Conservation (phyloP, 805 yeast genomes). For the Ogataea paradorogensis region DNA sequence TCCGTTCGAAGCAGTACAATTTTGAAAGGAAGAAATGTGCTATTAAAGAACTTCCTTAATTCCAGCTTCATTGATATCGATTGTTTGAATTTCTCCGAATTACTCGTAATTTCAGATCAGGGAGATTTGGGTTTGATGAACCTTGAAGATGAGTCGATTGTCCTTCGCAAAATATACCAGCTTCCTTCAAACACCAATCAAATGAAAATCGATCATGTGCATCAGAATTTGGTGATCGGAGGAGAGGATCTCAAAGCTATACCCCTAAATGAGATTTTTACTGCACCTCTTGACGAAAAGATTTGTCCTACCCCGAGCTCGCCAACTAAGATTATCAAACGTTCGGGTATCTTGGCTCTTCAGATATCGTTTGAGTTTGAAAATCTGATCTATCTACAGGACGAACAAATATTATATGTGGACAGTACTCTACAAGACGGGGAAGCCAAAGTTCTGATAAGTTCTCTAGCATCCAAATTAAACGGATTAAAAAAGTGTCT, state of each 20-base stretch:
- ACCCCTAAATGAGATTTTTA: slow-evolving; percentile 18
- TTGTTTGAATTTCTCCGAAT: slow-evolving; percentile 35
- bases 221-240: slow-evolving; percentile 19
- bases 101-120: slow-evolving; percentile 35
- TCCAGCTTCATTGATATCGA: slow-evolving; percentile 47
- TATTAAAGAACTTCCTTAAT: slow-evolving; percentile 48
- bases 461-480: slow-evolving; percentile 37
- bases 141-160: slow-evolving; percentile 24
- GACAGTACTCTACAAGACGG: slow-evolving; percentile 19
- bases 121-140: slow-evolving; percentile 34
- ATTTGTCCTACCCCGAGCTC: slow-evolving; percentile 28
- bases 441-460: slow-evolving; percentile 27
- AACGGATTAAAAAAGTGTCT: slow-evolving; percentile 38
- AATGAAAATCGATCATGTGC: slow-evolving; percentile 21
- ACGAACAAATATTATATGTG: slow-evolving; percentile 36
- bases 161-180: slow-evolving; percentile 21
- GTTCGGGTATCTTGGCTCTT: slow-evolving; percentile 33
- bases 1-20: slow-evolving; percentile 12
- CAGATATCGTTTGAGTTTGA: slow-evolving; percentile 27
- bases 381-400: slow-evolving; percentile 34
- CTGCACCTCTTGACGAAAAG: slow-evolving; percentile 6
- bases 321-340: slow-evolving; percentile 27
- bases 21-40: slow-evolving; percentile 57
- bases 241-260: slow-evolving; percentile 14
- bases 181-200: slow-evolving; percentile 21